These are phyloP conservation scores for Quercus robur DNA, from an alignment of 306 rosid genomes.

Conservation along the genomic window DNA sequence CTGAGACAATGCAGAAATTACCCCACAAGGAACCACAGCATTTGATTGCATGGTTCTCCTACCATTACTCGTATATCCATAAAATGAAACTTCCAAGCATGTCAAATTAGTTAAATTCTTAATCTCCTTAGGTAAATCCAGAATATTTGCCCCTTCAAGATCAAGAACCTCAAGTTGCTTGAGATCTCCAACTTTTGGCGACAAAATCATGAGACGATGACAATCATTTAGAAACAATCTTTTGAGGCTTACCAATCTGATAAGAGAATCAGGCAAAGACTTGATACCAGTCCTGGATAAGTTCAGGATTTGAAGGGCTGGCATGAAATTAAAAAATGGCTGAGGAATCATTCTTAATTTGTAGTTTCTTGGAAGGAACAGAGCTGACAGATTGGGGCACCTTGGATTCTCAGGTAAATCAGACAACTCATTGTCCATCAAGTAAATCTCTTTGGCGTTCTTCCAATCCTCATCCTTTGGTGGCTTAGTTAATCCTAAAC, in stretches of 20 bases:
- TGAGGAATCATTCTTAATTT: conserved; percentile 2
- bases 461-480: neutral
- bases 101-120: neutral
- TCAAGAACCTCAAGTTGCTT: neutral
- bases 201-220: neutral
- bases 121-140: neutral
- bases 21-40: neutral
- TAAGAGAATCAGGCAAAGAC: neutral
- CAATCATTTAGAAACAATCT: neutral
- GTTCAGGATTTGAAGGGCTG: neutral
- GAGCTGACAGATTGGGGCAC: neutral
- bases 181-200: neutral
- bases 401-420: neutral
- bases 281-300: conserved; percentile 1
- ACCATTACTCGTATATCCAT: neutral
- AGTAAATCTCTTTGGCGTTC: neutral
- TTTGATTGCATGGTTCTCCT: neutral
- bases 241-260: neutral
- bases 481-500: neutral
- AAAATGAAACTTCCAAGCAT: neutral
- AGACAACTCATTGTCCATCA: neutral
- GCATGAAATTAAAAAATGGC: neutral
- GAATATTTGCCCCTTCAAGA: neutral
- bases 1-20: neutral
- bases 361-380: neutral